Evolutionary conservation across 805 yeast genomes (phyloP).

Genomic region (Jamesozyma jinghongensis): DNA sequence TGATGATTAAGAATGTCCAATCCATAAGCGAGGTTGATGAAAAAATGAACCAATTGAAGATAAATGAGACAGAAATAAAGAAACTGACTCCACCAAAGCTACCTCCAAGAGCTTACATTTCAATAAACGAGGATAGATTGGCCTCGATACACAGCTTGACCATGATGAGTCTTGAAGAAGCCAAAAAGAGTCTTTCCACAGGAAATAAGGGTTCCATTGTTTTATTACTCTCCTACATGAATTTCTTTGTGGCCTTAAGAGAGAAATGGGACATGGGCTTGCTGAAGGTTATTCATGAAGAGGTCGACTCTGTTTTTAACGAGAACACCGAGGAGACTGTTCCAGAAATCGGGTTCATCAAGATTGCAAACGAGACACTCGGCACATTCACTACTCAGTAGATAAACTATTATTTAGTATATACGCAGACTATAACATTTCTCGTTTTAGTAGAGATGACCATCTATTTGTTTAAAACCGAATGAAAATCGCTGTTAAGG

Average conservation of each 20-base stretch:
- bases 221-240: constrained; percentile 44
- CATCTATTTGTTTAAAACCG: background rate
- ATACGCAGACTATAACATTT: too few relatives aligned
- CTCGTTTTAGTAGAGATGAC: too few relatives aligned
- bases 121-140: constrained; percentile 35
- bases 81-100: constrained; percentile 10
- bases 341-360: constrained; percentile 24
- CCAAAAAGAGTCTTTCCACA: constrained; percentile 4
- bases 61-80: background rate
- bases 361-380: constrained; percentile 22
- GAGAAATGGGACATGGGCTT: constrained; percentile 25
- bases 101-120: constrained; percentile 35
- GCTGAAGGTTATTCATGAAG: constrained; percentile 26
- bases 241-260: constrained; percentile 37
- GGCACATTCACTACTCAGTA: constrained; percentile 1
- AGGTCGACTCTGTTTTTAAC: constrained; percentile 22
- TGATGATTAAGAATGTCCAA: constrained; percentile 34
- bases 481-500: background rate
- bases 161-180: constrained; percentile 30
- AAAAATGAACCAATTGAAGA: background rate
- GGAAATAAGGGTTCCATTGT: constrained; percentile 5
- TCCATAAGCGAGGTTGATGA: background rate
- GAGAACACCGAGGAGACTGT: constrained; percentile 10
- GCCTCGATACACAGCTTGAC: constrained; percentile 38
- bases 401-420: too few relatives aligned